Evolutionary conservation across 805 yeast genomes (phyloP), one percentile per base, ranked within the genome.

Genomic region (Suhomyces sp.): DNA sequence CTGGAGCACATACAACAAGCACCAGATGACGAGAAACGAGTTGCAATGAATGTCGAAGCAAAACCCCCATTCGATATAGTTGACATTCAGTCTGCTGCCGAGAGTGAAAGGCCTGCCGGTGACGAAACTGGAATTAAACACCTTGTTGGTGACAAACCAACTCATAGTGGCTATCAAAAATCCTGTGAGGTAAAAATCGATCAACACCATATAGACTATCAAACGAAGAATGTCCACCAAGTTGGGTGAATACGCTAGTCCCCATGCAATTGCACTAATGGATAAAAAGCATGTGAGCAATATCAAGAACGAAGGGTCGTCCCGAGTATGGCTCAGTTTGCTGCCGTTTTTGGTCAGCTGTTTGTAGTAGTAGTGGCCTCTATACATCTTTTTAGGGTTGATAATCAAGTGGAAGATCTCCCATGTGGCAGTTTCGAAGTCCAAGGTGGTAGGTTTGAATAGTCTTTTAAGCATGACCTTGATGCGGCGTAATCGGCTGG

Each of bases 21-120:
- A 77, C 96, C 96, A 89, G 43, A 90, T 84, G 13, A 86, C 75
- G 56, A 90, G 71, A 64, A 87, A 90, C n/a, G 96, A 81, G 67
- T 92, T 92, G 73, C 97, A 89, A 69, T 92, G 97, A 24, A 91
- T 85, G 62, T 91, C 97, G 65, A 92, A 92, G 71, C 97, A 90
- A 65, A 89, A 91, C 1, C 93, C 91, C 97, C 97, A 92, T 65
- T 92, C 97, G 49, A 89, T 71, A 58, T 63, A 76, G 64, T 61
- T 75, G 43, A 64, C 61, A 53, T 64, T 69, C 50, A 63, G 64
- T 5, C 43, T 29, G 20, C 37, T 25, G 35, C 20, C 27, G 3
- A 54, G 15, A 13, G 17, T 27, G 51, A 51, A 48, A 21, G 44
- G 50, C 10, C 60, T 53, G 58, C 58, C 74, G 53, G 24, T 29